A percentile compares a stretch with the other conserved stretches of the same genome.
These are phyloP conservation scores for Ceratobasidium sp. DNA, from an alignment of 1,284 basidiomycete genomes.

Conservation along the genomic window DNA sequence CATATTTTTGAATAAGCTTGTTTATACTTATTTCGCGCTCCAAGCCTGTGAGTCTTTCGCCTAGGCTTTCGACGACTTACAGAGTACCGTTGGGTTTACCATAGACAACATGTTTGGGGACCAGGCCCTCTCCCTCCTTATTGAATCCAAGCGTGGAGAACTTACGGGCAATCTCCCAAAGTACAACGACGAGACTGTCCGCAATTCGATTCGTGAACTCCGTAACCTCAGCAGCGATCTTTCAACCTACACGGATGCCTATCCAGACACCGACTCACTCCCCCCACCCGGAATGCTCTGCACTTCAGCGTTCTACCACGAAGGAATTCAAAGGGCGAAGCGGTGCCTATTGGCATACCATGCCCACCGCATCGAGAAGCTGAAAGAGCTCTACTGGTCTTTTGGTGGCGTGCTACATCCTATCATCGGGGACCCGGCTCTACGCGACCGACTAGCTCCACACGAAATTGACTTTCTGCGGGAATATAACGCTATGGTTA, in stretches of 20 bases:
- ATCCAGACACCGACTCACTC: constrained; percentile 60
- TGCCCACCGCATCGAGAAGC: constrained; percentile 81
- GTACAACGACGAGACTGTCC: constrained; percentile 91
- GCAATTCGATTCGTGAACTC: constrained; percentile 89
- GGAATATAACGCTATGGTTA: constrained; percentile 83
- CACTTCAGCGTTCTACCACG: constrained; percentile 86
- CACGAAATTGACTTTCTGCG: constrained; percentile 93
- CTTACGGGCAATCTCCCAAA: constrained; percentile 87
- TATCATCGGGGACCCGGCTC: constrained; percentile 81
- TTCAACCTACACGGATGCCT: constrained; percentile 59
- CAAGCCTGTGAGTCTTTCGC: neutral
- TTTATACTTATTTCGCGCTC: neutral
- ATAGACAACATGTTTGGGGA: constrained; percentile 70
- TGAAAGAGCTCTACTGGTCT: constrained; percentile 91
- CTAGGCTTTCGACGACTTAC: constrained; percentile 5
- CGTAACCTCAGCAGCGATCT: constrained; percentile 84
- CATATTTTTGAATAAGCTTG: neutral
- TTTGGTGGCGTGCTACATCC: constrained; percentile 91
- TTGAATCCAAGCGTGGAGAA: constrained; percentile 86
- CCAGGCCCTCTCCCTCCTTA: constrained; percentile 87
- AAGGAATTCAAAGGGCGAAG: constrained; percentile 90
- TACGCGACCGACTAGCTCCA: constrained; percentile 84
- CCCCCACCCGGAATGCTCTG: constrained; percentile 64
- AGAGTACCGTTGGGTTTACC: neutral
- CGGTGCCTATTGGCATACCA: constrained; percentile 95